phyloP scores from a whole-genome alignment of 345 rosid genomes.

The Erucastrum elatum region DNA sequence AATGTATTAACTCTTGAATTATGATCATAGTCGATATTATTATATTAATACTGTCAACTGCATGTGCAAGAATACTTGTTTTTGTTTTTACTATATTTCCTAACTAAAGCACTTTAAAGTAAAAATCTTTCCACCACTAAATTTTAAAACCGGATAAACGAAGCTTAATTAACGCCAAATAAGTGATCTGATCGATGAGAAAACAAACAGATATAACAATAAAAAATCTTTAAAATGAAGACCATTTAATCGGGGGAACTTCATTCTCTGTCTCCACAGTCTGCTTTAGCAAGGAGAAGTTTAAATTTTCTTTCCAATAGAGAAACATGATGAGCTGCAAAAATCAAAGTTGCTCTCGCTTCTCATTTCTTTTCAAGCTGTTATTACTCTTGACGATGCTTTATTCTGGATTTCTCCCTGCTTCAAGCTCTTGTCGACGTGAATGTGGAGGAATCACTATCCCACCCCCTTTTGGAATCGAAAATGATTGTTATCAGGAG shows the following conservation, averaged over 20 bases:
- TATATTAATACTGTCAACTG: neutral
- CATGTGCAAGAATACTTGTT: neutral
- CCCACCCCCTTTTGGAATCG: constrained; percentile 46
- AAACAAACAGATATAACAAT: neutral
- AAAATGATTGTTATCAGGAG: constrained; percentile 22
- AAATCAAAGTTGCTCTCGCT: neutral
- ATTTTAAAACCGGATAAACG: no score
- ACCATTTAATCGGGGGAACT: neutral
- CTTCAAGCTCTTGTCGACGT: constrained; percentile 23
- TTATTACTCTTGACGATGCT: neutral
- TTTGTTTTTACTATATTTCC: no score
- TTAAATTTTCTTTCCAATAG: neutral
- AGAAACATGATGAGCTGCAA: constrained; percentile 26
- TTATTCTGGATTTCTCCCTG: neutral
- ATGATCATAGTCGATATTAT: neutral
- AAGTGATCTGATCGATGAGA: neutral
- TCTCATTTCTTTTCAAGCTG: neutral
- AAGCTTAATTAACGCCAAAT: no score
- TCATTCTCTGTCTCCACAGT: neutral
- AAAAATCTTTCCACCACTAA: no score
- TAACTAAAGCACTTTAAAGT: no score
- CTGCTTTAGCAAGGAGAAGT: neutral
- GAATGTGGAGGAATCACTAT: constrained; percentile 41
- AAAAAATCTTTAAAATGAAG: constrained; percentile 6
- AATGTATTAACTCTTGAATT: neutral